phyloP scores from a whole-genome alignment of 2,329 filamentous ascomycete genomes.

The Stromatinia cepivora region DNA sequence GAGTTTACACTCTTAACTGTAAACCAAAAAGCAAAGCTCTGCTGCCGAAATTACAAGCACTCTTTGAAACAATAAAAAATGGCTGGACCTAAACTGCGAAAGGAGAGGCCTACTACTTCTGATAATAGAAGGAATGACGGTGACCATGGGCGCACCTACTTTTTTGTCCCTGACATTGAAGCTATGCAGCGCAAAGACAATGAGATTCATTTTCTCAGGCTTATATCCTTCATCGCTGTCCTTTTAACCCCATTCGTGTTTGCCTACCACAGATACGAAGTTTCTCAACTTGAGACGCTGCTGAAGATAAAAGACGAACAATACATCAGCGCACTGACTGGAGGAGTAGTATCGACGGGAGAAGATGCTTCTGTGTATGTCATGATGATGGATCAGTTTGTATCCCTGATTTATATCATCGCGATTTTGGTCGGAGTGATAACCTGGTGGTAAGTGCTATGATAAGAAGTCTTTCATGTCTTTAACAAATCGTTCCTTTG shows the following conservation, averaged over 20 bases:
- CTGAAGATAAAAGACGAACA: slow-evolving; percentile 4
- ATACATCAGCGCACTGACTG: neutral
- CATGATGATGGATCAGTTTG: neutral
- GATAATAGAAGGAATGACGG: too few species aligned
- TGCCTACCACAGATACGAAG: neutral
- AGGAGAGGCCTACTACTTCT: neutral
- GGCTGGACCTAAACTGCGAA: neutral
- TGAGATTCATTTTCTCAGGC: neutral
- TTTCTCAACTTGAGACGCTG: neutral
- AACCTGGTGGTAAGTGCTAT: slow-evolving; percentile 6
- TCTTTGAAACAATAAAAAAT: neutral
- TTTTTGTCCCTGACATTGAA: neutral
- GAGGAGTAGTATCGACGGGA: neutral
- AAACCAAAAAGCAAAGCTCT: neutral
- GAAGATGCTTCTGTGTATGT: neutral
- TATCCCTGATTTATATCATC: slow-evolving; percentile 3
- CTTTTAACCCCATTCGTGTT: neutral
- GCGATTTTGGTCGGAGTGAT: neutral
- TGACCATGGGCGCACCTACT: neutral
- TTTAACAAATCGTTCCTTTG: too few species aligned
- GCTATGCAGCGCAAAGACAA: neutral
- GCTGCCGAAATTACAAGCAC: neutral
- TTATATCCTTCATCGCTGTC: neutral
- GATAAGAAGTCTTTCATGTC: too few species aligned
- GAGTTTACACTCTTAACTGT: neutral